These are phyloP conservation scores for Geotrichum reessii DNA, from an alignment of 1,139 yeast species.

Conservation along the genomic window DNA sequence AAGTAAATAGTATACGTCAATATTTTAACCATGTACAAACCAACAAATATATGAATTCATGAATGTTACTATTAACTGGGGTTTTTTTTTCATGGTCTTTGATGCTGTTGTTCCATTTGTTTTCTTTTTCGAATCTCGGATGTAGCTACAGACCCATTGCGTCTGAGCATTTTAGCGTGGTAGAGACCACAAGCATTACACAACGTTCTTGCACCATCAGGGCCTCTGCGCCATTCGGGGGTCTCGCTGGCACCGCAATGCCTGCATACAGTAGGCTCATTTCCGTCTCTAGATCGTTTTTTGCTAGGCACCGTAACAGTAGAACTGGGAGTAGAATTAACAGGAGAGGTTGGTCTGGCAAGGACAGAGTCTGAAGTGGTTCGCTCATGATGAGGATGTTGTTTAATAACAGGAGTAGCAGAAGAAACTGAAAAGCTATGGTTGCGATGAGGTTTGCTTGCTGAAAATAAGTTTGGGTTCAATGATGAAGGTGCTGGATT, in stretches of 20 bases:
- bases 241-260: constrained; percentile 79
- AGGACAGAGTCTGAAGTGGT: constrained; percentile 1
- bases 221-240: constrained; percentile 92
- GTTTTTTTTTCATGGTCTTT: background rate
- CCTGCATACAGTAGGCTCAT: constrained; percentile 41
- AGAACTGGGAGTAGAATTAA: background rate
- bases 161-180: constrained; percentile 54
- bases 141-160: constrained; percentile 12
- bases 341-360: background rate
- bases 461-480: background rate
- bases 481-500: background rate
- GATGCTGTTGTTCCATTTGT: constrained; percentile 4
- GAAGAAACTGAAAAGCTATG: background rate
- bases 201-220: constrained; percentile 74
- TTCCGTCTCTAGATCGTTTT: constrained; percentile 13
- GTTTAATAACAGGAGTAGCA: background rate
- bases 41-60: background rate
- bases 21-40: background rate
- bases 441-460: background rate
- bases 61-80: background rate
- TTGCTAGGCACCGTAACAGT: background rate
- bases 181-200: constrained; percentile 89
- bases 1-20: background rate
- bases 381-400: background rate
- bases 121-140: constrained; percentile 11